Percentiles rank a stretch among this genome's conserved stretches.
Conservation (phyloP, 768 basidiomycete species). For the Lentinula raphanica region DNA sequence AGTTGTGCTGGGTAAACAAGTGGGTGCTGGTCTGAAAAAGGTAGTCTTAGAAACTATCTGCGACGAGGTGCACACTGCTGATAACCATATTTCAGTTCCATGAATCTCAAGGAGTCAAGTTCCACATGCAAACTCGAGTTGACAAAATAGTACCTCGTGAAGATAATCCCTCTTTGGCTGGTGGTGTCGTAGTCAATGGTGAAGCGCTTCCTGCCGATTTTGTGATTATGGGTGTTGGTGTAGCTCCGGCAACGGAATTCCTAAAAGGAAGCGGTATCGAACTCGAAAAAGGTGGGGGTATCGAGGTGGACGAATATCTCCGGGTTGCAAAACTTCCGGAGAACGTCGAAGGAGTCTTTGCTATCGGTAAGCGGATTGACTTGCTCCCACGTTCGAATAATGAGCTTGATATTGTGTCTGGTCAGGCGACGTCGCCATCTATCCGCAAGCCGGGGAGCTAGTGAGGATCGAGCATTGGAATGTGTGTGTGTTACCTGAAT, state of each 20-base stretch:
- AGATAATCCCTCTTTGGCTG: conserved; percentile 48
- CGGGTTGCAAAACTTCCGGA: conserved; percentile 39
- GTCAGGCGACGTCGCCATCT: conserved; percentile 74
- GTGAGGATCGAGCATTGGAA: conserved; percentile 89
- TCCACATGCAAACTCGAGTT: conserved; percentile 71
- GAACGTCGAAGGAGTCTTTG: conserved; percentile 51
- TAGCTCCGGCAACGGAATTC: conserved; percentile 76
- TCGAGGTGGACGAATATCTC: conserved; percentile 73
- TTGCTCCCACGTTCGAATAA: not conserved
- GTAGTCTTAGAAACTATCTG: not conserved
- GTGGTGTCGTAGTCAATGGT: conserved; percentile 62
- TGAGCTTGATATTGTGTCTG: not conserved
- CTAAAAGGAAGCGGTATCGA: conserved; percentile 64
- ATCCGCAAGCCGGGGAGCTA: conserved; percentile 54
- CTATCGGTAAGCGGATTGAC: conserved; percentile 47
- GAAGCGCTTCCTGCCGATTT: conserved; percentile 66
- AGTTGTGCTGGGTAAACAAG: conserved; percentile 69
- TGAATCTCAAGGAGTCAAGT: conserved; percentile 77
- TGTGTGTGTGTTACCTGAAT: conserved; percentile 37
- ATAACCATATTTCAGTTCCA: conserved; percentile 48
- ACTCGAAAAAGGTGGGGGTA: conserved; percentile 71
- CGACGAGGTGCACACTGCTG: not conserved
- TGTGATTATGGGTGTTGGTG: conserved; percentile 84
- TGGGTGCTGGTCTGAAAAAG: conserved; percentile 76
- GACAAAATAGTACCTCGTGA: conserved; percentile 59